A percentile compares a stretch with the other conserved stretches of the same genome.
Evolutionary conservation across 352 stramenopile species (phyloP).

Genomic region (Phytophthora palmivora): DNA sequence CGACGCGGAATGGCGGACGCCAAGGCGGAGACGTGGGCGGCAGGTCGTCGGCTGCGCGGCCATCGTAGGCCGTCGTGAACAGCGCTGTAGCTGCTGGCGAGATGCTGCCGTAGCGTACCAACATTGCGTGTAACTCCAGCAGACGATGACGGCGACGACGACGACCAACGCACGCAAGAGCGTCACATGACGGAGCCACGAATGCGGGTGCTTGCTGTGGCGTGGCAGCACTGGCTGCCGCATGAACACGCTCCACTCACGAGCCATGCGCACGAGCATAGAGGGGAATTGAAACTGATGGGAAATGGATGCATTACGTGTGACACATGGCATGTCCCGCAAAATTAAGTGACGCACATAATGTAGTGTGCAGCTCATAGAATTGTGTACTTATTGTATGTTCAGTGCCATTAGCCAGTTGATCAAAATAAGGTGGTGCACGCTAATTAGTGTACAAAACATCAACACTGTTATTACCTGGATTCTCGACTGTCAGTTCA

Average conservation of each 20-base stretch:
- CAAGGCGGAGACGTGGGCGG: constrained; percentile 49
- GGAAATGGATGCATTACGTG: constrained; percentile 26
- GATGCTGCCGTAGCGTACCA: constrained; percentile 83
- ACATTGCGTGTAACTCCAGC: constrained; percentile 69
- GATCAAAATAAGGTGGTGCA: too few relatives aligned
- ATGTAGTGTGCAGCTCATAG: too few relatives aligned
- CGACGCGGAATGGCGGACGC: constrained; percentile 78
- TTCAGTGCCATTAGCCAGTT: too few relatives aligned
- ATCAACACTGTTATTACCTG: constrained; percentile 1
- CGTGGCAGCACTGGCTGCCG: constrained; percentile 69
- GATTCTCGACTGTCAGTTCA: constrained; percentile 7
- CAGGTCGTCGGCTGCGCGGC: constrained; percentile 51
- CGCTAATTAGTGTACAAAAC: too few relatives aligned
- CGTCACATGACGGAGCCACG: constrained; percentile 53
- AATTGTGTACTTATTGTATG: too few relatives aligned
- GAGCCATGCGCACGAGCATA: constrained; percentile 31
- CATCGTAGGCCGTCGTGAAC: constrained; percentile 70
- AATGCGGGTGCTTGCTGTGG: constrained; percentile 36
- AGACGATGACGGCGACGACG: constrained; percentile 26
- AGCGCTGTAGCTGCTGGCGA: constrained; percentile 66
- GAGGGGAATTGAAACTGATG: constrained; percentile 11
- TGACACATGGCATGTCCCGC: constrained; percentile 14
- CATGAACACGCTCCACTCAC: constrained; percentile 60
- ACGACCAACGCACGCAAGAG: constrained; percentile 44
- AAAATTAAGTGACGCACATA: too few relatives aligned